Conservation (phyloP, 768 basidiomycete species). For the Amanita pseudoporphyria region DNA sequence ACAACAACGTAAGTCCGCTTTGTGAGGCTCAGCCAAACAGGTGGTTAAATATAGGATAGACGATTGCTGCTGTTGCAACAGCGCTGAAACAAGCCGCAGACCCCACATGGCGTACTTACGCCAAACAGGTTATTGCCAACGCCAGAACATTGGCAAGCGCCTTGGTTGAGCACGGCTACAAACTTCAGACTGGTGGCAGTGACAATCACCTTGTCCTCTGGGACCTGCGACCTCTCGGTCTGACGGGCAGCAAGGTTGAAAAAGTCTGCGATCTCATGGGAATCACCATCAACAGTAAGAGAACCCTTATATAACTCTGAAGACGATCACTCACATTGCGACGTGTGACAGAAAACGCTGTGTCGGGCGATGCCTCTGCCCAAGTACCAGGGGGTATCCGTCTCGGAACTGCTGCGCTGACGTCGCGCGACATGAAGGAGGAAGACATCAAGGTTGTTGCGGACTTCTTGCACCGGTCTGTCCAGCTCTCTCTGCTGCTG, state of each 20-base stretch:
- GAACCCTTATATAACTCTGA: neutral
- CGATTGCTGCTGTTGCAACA: slow-evolving; percentile 92
- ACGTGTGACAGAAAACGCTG: slow-evolving; percentile 69
- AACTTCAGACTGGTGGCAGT: slow-evolving; percentile 92
- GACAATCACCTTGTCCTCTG: slow-evolving; percentile 98
- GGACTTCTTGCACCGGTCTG: slow-evolving; percentile 86
- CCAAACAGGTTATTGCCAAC: slow-evolving; percentile 90
- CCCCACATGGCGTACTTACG: slow-evolving; percentile 86
- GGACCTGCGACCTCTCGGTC: slow-evolving; percentile 90
- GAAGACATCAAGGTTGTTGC: slow-evolving; percentile 82
- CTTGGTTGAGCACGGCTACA: slow-evolving; percentile 78
- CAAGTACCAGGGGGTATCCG: slow-evolving; percentile 96
- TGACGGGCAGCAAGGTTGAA: slow-evolving; percentile 98
- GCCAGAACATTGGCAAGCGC: slow-evolving; percentile 65
- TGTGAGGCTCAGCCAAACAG: neutral
- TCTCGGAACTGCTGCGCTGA: slow-evolving; percentile 88
- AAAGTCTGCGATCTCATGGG: slow-evolving; percentile 96
- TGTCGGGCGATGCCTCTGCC: slow-evolving; percentile 92
- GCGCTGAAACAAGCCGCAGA: slow-evolving; percentile 85
- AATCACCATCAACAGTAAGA: slow-evolving; percentile 91
- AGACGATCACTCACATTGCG: slow-evolving; percentile 1
- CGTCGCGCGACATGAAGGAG: slow-evolving; percentile 90
- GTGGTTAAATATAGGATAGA: slow-evolving; percentile 32
- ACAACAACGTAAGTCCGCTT: slow-evolving; percentile 72
- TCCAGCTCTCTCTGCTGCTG: slow-evolving; percentile 80